Percentiles rank a stretch among this genome's conserved stretches.
These are phyloP conservation scores for Sugiyamaella floridensis DNA, from an alignment of 805 yeast species.

Conservation along the genomic window DNA sequence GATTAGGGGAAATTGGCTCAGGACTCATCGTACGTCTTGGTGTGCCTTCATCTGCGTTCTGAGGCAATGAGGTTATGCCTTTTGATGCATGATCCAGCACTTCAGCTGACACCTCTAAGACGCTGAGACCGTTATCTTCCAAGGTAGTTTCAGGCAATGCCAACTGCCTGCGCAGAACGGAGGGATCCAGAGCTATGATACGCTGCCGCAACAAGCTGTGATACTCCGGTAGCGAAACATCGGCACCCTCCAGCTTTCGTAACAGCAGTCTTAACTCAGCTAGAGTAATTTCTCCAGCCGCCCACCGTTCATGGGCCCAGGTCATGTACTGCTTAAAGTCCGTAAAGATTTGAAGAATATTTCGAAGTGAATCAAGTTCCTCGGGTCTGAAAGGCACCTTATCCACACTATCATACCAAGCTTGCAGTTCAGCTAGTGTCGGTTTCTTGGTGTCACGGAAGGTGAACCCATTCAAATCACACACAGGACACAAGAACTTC, in stretches of 20 bases:
- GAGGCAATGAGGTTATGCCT: too few relatives aligned
- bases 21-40: too few relatives aligned
- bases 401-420: conserved; percentile 26
- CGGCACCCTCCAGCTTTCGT: conserved; percentile 44
- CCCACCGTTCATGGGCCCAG: conserved; percentile 14
- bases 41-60: too few relatives aligned
- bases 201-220: background rate
- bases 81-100: too few relatives aligned
- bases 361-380: conserved; percentile 26
- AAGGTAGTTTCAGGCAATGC: too few relatives aligned
- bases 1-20: too few relatives aligned
- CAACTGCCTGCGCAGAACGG: background rate
- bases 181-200: background rate
- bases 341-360: conserved; percentile 25
- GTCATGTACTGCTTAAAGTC: conserved; percentile 41
- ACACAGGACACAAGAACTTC: conserved; percentile 49
- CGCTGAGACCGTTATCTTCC: too few relatives aligned
- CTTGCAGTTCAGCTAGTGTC: conserved; percentile 29
- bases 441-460: conserved; percentile 33
- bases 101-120: too few relatives aligned
- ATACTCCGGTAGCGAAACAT: conserved; percentile 32
- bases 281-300: conserved; percentile 20
- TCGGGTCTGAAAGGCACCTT: conserved; percentile 31
- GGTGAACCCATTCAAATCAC: conserved; percentile 36
- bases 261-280: conserved; percentile 36